These are phyloP conservation scores for Talaromyces atroroseus DNA, from an alignment of 2,329 filamentous ascomycete genomes.

Conservation along the genomic window DNA sequence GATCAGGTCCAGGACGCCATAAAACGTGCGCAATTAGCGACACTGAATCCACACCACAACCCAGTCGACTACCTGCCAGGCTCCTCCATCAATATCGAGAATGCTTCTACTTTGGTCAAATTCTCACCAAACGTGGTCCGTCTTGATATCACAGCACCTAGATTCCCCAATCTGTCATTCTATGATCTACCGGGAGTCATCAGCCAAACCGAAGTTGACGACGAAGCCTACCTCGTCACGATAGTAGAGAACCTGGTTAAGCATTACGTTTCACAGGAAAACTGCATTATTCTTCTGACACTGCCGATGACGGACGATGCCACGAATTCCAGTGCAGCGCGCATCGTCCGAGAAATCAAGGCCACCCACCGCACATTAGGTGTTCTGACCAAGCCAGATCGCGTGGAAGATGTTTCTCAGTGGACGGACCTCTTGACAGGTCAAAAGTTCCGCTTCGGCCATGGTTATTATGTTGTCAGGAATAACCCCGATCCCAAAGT, in stretches of 20 bases:
- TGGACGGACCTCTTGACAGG: slow-evolving; percentile 62
- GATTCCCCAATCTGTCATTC: slow-evolving; percentile 69
- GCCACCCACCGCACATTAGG: slow-evolving; percentile 61
- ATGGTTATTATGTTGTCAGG: slow-evolving; percentile 76
- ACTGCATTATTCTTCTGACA: slow-evolving; percentile 71
- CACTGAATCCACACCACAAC: slow-evolving; percentile 59
- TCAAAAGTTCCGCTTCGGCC: slow-evolving; percentile 56
- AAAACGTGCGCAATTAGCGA: slow-evolving; percentile 69
- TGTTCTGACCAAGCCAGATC: slow-evolving; percentile 80
- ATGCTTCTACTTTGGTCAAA: slow-evolving; percentile 46
- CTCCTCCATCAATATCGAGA: slow-evolving; percentile 32
- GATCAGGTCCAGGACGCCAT: slow-evolving; percentile 62
- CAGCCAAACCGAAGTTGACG: slow-evolving; percentile 58
- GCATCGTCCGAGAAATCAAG: slow-evolving; percentile 54
- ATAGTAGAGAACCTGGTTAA: slow-evolving; percentile 67
- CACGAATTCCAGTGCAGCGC: slow-evolving; percentile 66
- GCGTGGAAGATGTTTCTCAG: slow-evolving; percentile 53
- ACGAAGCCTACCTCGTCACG: slow-evolving; percentile 63
- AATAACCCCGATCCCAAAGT: slow-evolving; percentile 42
- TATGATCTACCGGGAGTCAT: slow-evolving; percentile 84
- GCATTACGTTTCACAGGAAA: slow-evolving; percentile 62
- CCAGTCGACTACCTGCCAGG: slow-evolving; percentile 53
- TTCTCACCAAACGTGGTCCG: slow-evolving; percentile 80
- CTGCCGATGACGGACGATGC: slow-evolving; percentile 74
- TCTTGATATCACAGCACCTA: slow-evolving; percentile 67